These are phyloP conservation scores for Sicyos edulis DNA, from an alignment of 306 rosid genomes.

Conservation along the genomic window DNA sequence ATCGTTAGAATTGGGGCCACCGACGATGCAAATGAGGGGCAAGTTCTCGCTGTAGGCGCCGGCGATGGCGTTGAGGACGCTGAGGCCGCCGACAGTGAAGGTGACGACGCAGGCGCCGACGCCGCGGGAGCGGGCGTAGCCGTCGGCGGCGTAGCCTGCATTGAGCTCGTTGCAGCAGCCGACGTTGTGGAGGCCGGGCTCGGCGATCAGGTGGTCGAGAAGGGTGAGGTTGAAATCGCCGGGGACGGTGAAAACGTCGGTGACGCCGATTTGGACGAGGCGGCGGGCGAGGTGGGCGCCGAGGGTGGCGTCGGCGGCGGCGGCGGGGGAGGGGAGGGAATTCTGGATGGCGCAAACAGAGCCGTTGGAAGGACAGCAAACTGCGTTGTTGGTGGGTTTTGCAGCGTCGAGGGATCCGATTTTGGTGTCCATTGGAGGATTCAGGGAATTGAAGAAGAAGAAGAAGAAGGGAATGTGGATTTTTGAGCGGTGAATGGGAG, in stretches of 20 bases:
- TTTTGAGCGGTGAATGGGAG: too few species aligned
- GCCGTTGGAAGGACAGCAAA: conserved; percentile 27
- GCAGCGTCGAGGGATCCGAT: conserved; percentile 33
- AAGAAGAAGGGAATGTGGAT: too few species aligned
- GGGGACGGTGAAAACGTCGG: conserved; percentile 49
- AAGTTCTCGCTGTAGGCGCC: conserved; percentile 60
- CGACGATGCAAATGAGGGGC: conserved; percentile 48
- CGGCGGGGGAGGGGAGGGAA: conserved; percentile 13
- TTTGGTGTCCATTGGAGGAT: conserved; percentile 41
- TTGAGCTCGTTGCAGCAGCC: conserved; percentile 66
- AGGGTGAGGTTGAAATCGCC: conserved; percentile 57
- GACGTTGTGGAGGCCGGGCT: conserved; percentile 31
- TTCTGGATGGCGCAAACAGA: conserved; percentile 23
- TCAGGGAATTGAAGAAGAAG: too few species aligned
- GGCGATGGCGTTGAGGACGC: conserved; percentile 47
- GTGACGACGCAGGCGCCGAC: conserved; percentile 61
- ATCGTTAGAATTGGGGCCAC: conserved; percentile 53
- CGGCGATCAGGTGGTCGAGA: conserved; percentile 50
- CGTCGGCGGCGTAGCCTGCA: conserved; percentile 65
- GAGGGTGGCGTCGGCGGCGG: conserved; percentile 30
- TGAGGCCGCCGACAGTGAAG: conserved; percentile 47
- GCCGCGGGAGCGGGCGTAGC: conserved; percentile 44
- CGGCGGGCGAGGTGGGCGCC: conserved; percentile 51
- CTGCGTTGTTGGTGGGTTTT: conserved; percentile 22
- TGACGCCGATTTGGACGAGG: conserved; percentile 44